Evolutionary conservation across 306 rosid genomes (phyloP).

Genomic region (Trifolium repens): DNA sequence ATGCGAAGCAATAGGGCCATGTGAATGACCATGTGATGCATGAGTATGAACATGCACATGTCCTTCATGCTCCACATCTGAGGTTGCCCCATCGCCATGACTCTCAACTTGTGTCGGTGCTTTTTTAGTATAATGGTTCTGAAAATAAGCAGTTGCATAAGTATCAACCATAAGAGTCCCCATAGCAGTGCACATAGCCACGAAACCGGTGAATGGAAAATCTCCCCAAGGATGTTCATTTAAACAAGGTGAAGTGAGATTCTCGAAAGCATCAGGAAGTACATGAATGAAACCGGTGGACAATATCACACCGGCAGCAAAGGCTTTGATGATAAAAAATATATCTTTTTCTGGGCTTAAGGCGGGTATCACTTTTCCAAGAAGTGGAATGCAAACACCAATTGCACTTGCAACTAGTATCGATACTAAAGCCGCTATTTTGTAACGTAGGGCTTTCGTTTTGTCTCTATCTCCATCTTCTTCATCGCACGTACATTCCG

Average conservation of each 20-base stretch:
- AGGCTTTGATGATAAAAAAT: conserved; percentile 68
- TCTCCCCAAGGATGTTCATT: conserved; percentile 60
- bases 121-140: conserved; percentile 22
- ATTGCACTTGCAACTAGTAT: conserved; percentile 61
- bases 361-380: conserved; percentile 63
- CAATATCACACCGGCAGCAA: conserved; percentile 81
- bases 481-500: conserved; percentile 42
- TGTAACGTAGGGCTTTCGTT: conserved; percentile 50
- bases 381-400: conserved; percentile 66
- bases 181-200: conserved; percentile 80
- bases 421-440: conserved; percentile 56
- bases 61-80: conserved; percentile 35
- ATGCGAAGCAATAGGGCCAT: conserved; percentile 44
- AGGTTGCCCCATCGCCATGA: background rate
- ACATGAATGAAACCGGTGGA: conserved; percentile 84
- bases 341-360: conserved; percentile 62
- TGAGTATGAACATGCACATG: conserved; percentile 70
- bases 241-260: conserved; percentile 53
- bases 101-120: background rate
- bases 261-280: conserved; percentile 68
- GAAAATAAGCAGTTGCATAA: conserved; percentile 67
- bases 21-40: conserved; percentile 74
- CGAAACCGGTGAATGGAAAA: conserved; percentile 83
- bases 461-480: conserved; percentile 24
- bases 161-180: conserved; percentile 80